Base-by-base conservation (phyloP, 1,284 basidiomycete genomes). In the Malassezia furfur region DNA sequence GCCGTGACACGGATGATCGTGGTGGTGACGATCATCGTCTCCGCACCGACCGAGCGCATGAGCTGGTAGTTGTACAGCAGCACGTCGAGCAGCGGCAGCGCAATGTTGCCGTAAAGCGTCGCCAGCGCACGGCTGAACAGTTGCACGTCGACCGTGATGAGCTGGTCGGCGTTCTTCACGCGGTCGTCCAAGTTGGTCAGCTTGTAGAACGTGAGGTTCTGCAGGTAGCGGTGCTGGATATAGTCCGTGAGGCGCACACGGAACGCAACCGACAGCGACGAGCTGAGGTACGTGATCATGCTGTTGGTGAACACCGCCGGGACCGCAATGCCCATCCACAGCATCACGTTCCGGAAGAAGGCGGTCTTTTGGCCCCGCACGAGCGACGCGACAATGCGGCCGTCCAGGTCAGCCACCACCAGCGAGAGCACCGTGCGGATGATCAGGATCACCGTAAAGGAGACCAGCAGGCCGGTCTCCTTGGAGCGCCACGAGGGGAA, bases 161-260 rank as follows among this genome's bases (percentile, higher is more conserved):
- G 86, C 85, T 96, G 91, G 72, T 96, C 93, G 9, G 89, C 87
- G 66, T 96, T 96, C 79, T 91, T 91, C 63, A 96, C 91, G 52
- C 93, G 81, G 75, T 96, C 93, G 45, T 74, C 72, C 35, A 74
- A 76, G 82, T 68, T 74, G 84, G 88, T 84, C 30, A 96, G 78
- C 75, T 94, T 93, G 77, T 96, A 98, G 76, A 91, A 96, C 28
- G 77, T 81, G 77, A 61, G 82, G 48, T 86, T 82, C 12, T 87
- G 86, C 11, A 98, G 81, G 73, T 98, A 96, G 64, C 84, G 81
- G 49, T 82, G 81, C 78, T 96, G 82, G 1, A 91, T 85, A 63
- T 87, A 82, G 45, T 83, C 80, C 0, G 91, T 96, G 36, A 96
- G 78, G 59, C 91, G 82, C 0, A 88, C 89, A 17, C 93, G 82